phyloP scores from a whole-genome alignment of 2,329 filamentous ascomycete species.

The Fusarium tricinctum region DNA sequence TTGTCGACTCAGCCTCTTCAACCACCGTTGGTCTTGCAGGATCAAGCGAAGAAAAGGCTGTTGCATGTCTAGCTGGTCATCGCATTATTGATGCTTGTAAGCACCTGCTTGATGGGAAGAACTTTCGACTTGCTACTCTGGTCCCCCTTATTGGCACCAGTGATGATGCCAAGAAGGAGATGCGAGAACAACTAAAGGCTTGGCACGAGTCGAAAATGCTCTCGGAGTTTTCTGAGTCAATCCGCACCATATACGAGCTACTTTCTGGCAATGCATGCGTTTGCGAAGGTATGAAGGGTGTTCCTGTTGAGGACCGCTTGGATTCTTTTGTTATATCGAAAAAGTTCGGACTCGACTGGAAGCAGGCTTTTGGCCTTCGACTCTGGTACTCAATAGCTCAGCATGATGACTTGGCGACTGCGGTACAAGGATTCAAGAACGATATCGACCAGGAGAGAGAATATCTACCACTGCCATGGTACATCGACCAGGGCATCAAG shows the following conservation, averaged over 20 bases:
- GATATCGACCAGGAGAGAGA: slow-evolving; percentile 81
- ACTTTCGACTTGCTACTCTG: slow-evolving; percentile 88
- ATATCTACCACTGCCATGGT: slow-evolving; percentile 79
- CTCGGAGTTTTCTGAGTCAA: slow-evolving; percentile 86
- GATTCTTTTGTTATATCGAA: slow-evolving; percentile 85
- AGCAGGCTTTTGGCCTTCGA: slow-evolving; percentile 90
- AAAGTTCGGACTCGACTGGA: slow-evolving; percentile 90
- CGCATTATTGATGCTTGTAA: slow-evolving; percentile 87
- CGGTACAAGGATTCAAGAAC: slow-evolving; percentile 79
- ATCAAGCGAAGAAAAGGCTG: slow-evolving; percentile 83
- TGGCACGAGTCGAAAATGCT: slow-evolving; percentile 89
- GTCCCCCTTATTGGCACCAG: slow-evolving; percentile 85
- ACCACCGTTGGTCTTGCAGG: slow-evolving; percentile 70
- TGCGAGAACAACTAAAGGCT: slow-evolving; percentile 82
- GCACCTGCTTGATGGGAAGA: slow-evolving; percentile 78
- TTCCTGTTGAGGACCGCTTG: slow-evolving; percentile 82
- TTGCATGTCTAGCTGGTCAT: slow-evolving; percentile 83
- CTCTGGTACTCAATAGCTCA: slow-evolving; percentile 86
- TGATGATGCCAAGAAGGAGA: slow-evolving; percentile 76
- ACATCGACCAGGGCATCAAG: slow-evolving; percentile 70
- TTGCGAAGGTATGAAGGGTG: slow-evolving; percentile 81
- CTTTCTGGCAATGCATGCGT: slow-evolving; percentile 88
- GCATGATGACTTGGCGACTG: slow-evolving; percentile 77
- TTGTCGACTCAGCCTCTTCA: slow-evolving; percentile 73
- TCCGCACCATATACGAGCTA: slow-evolving; percentile 91